Conservation (phyloP, 208 protist genomes). For the Leishmania mexicana region DNA sequence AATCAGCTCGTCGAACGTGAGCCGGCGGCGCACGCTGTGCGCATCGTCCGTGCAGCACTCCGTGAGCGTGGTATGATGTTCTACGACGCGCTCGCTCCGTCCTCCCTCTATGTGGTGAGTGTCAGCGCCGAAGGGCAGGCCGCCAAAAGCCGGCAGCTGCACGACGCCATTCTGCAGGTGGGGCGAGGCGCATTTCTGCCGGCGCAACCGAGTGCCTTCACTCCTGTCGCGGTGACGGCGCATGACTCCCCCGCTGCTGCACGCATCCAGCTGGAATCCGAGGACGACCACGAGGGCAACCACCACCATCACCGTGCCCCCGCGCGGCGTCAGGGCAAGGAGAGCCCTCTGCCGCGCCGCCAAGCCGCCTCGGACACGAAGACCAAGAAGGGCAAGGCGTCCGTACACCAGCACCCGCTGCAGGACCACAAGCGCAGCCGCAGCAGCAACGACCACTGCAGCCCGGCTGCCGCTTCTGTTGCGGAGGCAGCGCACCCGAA, state of each 20-base stretch:
- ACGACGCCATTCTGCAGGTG: constrained; percentile 67
- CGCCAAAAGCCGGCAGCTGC: constrained; percentile 46
- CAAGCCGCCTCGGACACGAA: not conserved
- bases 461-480: not conserved
- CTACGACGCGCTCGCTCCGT: constrained; percentile 75
- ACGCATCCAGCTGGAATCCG: not conserved
- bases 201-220: constrained; percentile 29
- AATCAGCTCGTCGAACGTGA: constrained; percentile 78
- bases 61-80: constrained; percentile 88
- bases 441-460: constrained; percentile 17
- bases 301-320: not conserved
- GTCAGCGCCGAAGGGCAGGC: constrained; percentile 39
- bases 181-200: constrained; percentile 70
- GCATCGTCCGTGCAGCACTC: constrained; percentile 59
- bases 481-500: not conserved
- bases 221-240: not conserved
- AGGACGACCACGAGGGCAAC: not conserved
- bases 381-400: not conserved
- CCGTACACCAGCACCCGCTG: no score
- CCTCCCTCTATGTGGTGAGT: constrained; percentile 49
- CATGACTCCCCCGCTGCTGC: not conserved
- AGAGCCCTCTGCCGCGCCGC: not conserved
- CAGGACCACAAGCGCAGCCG: constrained; percentile 14
- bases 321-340: not conserved
- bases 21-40: constrained; percentile 75